phyloP scores from a whole-genome alignment of 768 basidiomycete species.

The Kwoniella bestiolae region DNA sequence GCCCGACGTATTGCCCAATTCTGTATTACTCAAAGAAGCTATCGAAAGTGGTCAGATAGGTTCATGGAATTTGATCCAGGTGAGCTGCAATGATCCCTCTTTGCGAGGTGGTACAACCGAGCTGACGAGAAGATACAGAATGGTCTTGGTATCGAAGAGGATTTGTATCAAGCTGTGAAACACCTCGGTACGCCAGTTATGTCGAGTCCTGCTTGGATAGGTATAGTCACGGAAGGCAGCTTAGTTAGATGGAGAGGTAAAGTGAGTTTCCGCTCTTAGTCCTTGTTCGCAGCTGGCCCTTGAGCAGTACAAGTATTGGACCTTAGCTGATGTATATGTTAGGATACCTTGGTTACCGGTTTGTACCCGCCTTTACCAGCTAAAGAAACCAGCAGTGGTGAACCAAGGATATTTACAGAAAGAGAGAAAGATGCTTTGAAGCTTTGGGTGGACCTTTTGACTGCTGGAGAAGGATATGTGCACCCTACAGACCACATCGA shows the following conservation, averaged over 20 bases:
- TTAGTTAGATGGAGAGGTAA: constrained; percentile 41
- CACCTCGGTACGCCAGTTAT: constrained; percentile 44
- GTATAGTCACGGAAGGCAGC: constrained; percentile 45
- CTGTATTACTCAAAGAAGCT: constrained; percentile 62
- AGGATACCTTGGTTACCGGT: constrained; percentile 39
- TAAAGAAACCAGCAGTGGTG: background rate
- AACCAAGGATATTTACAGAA: constrained; percentile 21
- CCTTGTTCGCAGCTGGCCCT: no score
- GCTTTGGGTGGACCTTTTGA: constrained; percentile 31
- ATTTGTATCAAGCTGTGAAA: constrained; percentile 64
- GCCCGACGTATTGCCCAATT: constrained; percentile 68
- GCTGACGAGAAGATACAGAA: constrained; percentile 62
- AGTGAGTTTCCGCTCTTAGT: no score
- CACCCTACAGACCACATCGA: constrained; percentile 34
- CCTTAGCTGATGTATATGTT: background rate
- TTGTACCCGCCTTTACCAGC: constrained; percentile 36
- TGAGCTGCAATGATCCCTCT: constrained; percentile 60
- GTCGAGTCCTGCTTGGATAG: constrained; percentile 47
- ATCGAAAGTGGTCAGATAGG: constrained; percentile 57
- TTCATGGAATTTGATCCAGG: constrained; percentile 64
- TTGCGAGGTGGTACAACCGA: constrained; percentile 46
- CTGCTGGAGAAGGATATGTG: constrained; percentile 39
- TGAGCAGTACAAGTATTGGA: no score
- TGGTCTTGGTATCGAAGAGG: constrained; percentile 71
- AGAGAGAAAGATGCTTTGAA: constrained; percentile 31